Conservation (phyloP, 768 basidiomycete genomes). For the Amanita brunnescens region DNA sequence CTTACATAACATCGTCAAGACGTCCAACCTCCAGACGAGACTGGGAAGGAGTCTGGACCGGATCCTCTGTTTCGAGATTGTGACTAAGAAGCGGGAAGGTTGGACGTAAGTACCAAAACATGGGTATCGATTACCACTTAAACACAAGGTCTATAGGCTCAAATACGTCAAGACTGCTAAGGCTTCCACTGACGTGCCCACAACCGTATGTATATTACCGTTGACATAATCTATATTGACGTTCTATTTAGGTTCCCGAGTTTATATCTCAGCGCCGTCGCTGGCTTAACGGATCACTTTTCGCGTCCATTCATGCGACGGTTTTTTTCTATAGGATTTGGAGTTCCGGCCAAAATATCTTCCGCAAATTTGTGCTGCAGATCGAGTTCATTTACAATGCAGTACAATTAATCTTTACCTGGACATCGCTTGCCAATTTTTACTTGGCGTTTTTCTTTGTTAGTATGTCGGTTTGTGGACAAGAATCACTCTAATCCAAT, state of each 20-base stretch:
- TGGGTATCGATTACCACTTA: constrained; percentile 5
- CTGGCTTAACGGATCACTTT: constrained; percentile 85
- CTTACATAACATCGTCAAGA: no score
- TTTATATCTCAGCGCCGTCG: constrained; percentile 92
- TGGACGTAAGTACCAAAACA: constrained; percentile 52
- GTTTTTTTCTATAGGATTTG: constrained; percentile 85
- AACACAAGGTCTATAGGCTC: constrained; percentile 32
- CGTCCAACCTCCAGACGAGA: no score
- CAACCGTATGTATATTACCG: constrained; percentile 37
- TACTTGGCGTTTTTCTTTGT: constrained; percentile 94
- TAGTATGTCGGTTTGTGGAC: constrained; percentile 22
- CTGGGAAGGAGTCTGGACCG: no score
- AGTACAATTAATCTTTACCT: constrained; percentile 83
- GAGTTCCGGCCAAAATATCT: constrained; percentile 84
- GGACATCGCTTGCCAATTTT: constrained; percentile 91
- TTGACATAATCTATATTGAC: background rate
- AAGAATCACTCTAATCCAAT: background rate
- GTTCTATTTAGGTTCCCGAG: constrained; percentile 62
- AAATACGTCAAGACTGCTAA: constrained; percentile 92
- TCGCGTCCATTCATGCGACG: constrained; percentile 89
- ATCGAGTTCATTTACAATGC: constrained; percentile 91
- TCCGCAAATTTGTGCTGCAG: constrained; percentile 71
- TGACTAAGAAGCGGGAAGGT: constrained; percentile 78
- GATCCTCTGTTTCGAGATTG: constrained; percentile 90
- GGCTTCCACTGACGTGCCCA: constrained; percentile 93